A percentile compares a stretch with the other conserved stretches of the same genome.
Evolutionary conservation across 208 protist species (phyloP).

Genomic region (Leishmania mexicana): DNA sequence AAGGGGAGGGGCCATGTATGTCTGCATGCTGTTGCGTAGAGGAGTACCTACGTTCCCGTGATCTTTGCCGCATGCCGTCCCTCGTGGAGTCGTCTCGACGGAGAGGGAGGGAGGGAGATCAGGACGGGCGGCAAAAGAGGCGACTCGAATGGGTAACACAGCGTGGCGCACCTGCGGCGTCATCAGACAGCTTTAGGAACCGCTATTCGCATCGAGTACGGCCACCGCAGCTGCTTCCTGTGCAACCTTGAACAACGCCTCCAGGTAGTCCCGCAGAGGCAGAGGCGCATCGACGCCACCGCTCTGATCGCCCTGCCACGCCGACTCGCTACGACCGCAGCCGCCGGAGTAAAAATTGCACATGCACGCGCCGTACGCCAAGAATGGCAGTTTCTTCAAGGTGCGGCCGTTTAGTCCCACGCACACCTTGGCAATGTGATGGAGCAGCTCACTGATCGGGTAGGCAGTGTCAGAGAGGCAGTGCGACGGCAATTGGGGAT

Average conservation of each 20-base stretch:
- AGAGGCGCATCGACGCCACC: neutral
- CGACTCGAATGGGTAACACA: neutral
- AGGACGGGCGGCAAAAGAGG: neutral
- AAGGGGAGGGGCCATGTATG: neutral
- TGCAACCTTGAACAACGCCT: slow-evolving; percentile 15
- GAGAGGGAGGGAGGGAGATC: neutral
- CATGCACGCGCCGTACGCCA: slow-evolving; percentile 63
- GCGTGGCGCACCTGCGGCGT: neutral
- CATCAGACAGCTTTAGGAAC: neutral
- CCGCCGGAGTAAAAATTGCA: neutral
- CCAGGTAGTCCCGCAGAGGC: slow-evolving; percentile 8
- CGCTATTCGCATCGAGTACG: neutral
- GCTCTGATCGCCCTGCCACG: neutral
- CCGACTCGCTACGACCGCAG: neutral
- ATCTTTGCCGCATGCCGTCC: neutral
- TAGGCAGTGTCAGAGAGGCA: neutral
- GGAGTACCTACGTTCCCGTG: neutral
- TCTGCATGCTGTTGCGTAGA: neutral
- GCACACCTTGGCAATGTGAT: slow-evolving; percentile 45
- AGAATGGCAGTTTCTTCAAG: slow-evolving; percentile 93
- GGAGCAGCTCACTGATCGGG: neutral
- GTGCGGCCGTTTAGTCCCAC: slow-evolving; percentile 90
- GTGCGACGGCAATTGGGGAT: neutral
- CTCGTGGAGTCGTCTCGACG: neutral
- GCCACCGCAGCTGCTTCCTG: slow-evolving; percentile 3